These are phyloP conservation scores for Phanerodontia chrysosporium DNA, from an alignment of 768 basidiomycete genomes.

Conservation along the genomic window DNA sequence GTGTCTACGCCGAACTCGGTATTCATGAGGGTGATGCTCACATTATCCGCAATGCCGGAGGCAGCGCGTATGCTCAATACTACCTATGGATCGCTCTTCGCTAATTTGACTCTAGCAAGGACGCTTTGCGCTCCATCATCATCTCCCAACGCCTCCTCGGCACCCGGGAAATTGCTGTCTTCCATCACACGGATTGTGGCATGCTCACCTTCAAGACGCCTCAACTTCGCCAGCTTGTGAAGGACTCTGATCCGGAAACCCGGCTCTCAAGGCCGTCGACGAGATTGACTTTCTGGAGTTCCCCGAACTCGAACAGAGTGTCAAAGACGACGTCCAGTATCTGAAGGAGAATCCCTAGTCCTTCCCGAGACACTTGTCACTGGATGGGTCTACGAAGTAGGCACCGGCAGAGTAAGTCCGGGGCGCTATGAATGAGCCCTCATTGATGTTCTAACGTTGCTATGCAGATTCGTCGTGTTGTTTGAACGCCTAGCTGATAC, in stretches of 20 bases:
- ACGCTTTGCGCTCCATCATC: slow-evolving; percentile 61
- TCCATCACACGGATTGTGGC: slow-evolving; percentile 72
- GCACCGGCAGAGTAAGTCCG: slow-evolving; percentile 49
- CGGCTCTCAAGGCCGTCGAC: slow-evolving; percentile 30
- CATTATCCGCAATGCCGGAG: slow-evolving; percentile 73
- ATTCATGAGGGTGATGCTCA: slow-evolving; percentile 66
- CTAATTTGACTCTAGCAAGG: slow-evolving; percentile 38
- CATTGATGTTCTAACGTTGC: too few relatives aligned
- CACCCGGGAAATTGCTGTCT: slow-evolving; percentile 62
- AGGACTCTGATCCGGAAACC: slow-evolving; percentile 36
- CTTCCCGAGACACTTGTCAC: slow-evolving; percentile 49
- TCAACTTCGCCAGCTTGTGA: slow-evolving; percentile 46
- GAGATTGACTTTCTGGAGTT: slow-evolving; percentile 56
- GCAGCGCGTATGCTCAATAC: slow-evolving; percentile 44
- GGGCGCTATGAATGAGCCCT: too few relatives aligned
- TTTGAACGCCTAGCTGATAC: not conserved
- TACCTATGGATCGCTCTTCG: not conserved
- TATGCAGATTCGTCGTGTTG: not conserved
- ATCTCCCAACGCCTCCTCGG: slow-evolving; percentile 72
- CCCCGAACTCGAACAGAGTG: slow-evolving; percentile 44
- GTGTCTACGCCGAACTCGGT: slow-evolving; percentile 55
- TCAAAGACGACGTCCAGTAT: slow-evolving; percentile 55
- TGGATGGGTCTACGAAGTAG: slow-evolving; percentile 67
- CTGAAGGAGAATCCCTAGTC: slow-evolving; percentile 55
- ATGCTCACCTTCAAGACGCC: slow-evolving; percentile 61